Evolutionary conservation across 2,329 filamentous ascomycete genomes (phyloP).

Genomic region (Scortechinia acanthostroma): DNA sequence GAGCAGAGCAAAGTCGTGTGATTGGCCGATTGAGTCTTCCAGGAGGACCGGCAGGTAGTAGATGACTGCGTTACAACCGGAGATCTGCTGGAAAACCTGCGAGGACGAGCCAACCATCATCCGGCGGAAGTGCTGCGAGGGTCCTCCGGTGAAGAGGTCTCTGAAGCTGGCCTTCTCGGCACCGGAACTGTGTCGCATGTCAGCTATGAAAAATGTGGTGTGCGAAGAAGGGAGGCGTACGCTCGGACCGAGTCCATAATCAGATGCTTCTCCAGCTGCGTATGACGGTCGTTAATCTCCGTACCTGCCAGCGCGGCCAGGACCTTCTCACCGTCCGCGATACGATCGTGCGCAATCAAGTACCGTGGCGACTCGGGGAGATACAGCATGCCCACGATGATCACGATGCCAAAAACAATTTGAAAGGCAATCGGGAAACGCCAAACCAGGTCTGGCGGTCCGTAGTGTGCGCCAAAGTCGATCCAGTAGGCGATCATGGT

Average conservation of each 20-base stretch:
- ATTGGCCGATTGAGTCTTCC: constrained; percentile 26
- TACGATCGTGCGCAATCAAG: constrained; percentile 15
- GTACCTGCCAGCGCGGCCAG: neutral
- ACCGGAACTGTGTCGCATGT: neutral
- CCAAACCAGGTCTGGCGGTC: constrained; percentile 36
- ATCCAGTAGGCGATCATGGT: constrained; percentile 38
- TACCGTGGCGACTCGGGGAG: constrained; percentile 37
- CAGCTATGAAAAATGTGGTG: neutral
- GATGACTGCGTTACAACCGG: constrained; percentile 49
- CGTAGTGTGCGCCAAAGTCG: constrained; percentile 26
- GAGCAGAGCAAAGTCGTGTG: constrained; percentile 37
- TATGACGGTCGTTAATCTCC: constrained; percentile 34
- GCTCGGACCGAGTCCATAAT: neutral
- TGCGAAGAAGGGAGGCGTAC: neutral
- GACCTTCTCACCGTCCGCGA: neutral
- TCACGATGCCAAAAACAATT: constrained; percentile 31
- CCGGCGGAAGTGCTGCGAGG: constrained; percentile 59
- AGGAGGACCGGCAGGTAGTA: constrained; percentile 59
- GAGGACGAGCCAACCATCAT: constrained; percentile 51
- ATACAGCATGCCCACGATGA: constrained; percentile 31
- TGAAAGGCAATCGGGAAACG: constrained; percentile 45
- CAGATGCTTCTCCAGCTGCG: constrained; percentile 23
- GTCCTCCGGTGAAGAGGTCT: constrained; percentile 50
- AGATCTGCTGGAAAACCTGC: constrained; percentile 57
- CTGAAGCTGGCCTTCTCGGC: constrained; percentile 19